Evolutionary conservation across 2,329 filamentous ascomycete genomes (phyloP), one percentile per base, ranked within the genome.

Genomic region (Aspergillus ochraceoroseus): DNA sequence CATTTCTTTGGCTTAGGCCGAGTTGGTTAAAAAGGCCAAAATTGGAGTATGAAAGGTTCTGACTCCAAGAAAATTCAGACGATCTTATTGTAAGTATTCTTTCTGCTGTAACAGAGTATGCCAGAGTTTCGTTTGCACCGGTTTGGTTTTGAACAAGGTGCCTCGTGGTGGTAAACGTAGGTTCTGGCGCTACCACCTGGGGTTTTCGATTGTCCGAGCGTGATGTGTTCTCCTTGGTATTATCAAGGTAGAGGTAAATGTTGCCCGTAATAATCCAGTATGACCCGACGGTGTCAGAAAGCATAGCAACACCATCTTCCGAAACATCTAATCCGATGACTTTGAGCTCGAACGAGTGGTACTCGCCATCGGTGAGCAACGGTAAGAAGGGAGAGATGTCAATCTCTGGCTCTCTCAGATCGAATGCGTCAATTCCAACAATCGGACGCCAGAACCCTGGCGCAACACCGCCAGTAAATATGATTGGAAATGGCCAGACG

Each of bases 241-340:
- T 58, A 51, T 82, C 9, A 19, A 82, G 70, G 79, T 85, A 92
- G n/a, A 88, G 52, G 57, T 92, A 90, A 7, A 90, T 70, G 61
- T 89, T 92, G 26, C 84, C 86, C 0, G 82, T 83, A 2, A 92
- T 74, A 11, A 83, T 74, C 87, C 86, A 92, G 54, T 79, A 79
- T 38, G 71, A 74, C n/a, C 72, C 76, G 2, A 84, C 77, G 0
- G 71, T 72, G 14, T 73, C 61, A 0, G 75, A 75, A 5, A 83
- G 58, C 1, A 55, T 59, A 1, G 71, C 75, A 13, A 57, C 63
- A 5, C 70, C 71, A 8, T 65, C 58, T 1, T 70, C 70, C 39
- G 74, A 57, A 36, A 85, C 77, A 31, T 79, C 63, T 6, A 89
- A 66, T 0, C 84, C 85, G 0, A 74, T 73, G 3, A 92, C 74